A percentile compares a stretch with the other conserved stretches of the same genome.
These are phyloP conservation scores for Candida pseudoviswanathii DNA, from an alignment of 1,139 yeast species.

Conservation along the genomic window DNA sequence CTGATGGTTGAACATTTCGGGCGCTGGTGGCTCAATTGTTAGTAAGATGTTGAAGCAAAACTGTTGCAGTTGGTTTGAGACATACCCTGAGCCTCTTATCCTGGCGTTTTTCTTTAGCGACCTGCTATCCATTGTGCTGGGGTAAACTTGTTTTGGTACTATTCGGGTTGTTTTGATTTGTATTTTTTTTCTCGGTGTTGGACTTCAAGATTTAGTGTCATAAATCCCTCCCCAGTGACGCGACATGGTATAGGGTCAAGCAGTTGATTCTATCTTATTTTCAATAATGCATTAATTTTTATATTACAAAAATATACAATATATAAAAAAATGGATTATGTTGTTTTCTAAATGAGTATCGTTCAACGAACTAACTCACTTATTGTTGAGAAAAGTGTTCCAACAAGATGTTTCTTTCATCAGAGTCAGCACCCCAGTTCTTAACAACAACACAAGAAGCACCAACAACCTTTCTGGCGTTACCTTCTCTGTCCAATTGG, in stretches of 20 bases:
- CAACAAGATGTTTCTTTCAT: slow-evolving; percentile 95
- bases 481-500: slow-evolving; percentile 99
- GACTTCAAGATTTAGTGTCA: neutral
- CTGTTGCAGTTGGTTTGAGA: slow-evolving; percentile 8
- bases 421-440: slow-evolving; percentile 99
- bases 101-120: slow-evolving; percentile 29
- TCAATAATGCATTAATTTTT: slow-evolving; percentile 2
- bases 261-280: neutral
- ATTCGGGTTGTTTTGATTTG: neutral
- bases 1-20: slow-evolving; percentile 14
- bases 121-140: slow-evolving; percentile 17
- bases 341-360: neutral
- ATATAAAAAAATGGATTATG: neutral
- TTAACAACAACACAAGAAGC: slow-evolving; percentile 99
- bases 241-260: neutral
- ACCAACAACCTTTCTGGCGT: slow-evolving; percentile 99
- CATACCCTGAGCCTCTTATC: slow-evolving; percentile 48
- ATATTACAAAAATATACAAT: slow-evolving; percentile 1
- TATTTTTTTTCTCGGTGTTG: neutral
- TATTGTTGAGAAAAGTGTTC: slow-evolving; percentile 94
- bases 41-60: slow-evolving; percentile 4
- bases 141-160: neutral
- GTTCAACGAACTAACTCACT: slow-evolving; percentile 21
- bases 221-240: neutral
- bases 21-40: slow-evolving; percentile 10